phyloP scores from a whole-genome alignment of 352 stramenopile genomes.

The Elongisporangium anandrum region DNA sequence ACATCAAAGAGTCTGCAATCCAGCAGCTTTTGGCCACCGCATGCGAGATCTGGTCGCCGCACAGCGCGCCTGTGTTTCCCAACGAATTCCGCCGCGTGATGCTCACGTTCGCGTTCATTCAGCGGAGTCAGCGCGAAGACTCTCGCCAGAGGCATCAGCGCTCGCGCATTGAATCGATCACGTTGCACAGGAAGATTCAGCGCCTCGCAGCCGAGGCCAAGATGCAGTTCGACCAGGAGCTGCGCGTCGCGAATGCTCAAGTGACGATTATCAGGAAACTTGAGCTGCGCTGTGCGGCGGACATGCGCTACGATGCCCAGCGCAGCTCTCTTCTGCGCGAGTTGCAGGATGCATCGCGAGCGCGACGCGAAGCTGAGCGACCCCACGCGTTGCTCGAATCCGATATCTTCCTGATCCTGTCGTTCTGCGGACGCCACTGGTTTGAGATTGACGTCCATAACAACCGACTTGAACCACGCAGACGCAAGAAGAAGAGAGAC shows the following conservation, averaged over 20 bases:
- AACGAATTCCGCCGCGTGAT: constrained; percentile 31
- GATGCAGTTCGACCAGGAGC: constrained; percentile 43
- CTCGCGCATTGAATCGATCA: constrained; percentile 23
- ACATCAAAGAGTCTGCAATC: constrained; percentile 26
- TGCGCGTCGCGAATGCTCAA: constrained; percentile 24
- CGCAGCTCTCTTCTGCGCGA: constrained; percentile 15
- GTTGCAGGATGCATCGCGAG: constrained; percentile 27
- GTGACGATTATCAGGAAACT: constrained; percentile 36
- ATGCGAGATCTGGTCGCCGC: constrained; percentile 26
- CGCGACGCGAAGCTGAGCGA: constrained; percentile 19
- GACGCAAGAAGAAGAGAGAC: constrained; percentile 5
- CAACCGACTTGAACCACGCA: constrained; percentile 2
- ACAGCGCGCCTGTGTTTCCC: constrained; percentile 43
- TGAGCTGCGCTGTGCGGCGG: constrained; percentile 23
- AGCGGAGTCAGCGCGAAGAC: constrained; percentile 23
- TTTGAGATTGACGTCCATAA: constrained; percentile 22
- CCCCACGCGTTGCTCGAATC: constrained; percentile 20
- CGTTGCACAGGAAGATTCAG: constrained; percentile 25
- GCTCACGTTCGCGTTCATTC: constrained; percentile 32
- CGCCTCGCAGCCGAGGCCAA: constrained; percentile 42
- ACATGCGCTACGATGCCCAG: constrained; percentile 31
- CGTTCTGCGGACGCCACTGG: constrained; percentile 56
- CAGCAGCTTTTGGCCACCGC: constrained; percentile 25
- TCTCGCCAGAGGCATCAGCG: constrained; percentile 10
- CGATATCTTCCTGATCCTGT: constrained; percentile 35